Conservation (phyloP, 306 rosid species). For the Ceratonia siliqua region DNA sequence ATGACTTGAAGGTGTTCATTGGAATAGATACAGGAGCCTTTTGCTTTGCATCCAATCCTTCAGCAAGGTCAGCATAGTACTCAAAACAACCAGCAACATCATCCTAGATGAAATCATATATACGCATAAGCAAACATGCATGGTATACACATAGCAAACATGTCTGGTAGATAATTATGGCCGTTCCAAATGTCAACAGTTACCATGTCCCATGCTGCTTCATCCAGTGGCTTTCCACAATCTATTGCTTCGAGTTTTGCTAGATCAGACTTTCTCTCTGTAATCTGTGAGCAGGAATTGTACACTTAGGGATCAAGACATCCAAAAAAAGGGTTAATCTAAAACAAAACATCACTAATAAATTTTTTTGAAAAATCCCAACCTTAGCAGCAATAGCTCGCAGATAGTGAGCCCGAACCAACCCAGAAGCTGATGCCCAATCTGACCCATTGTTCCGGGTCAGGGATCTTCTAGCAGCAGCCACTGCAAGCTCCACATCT, state of each 20-base stretch:
- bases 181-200: not conserved
- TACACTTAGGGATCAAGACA: not conserved
- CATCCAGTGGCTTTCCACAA: constrained; percentile 91
- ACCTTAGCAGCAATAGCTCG: constrained; percentile 97
- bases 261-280: constrained; percentile 58
- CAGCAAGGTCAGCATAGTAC: constrained; percentile 95
- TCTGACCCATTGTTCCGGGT: constrained; percentile 73
- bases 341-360: not conserved
- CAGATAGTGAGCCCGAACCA: constrained; percentile 79
- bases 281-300: constrained; percentile 45
- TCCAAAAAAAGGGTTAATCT: not conserved
- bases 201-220: constrained; percentile 88
- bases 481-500: constrained; percentile 85
- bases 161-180: not conserved
- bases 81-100: constrained; percentile 99
- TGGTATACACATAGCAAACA: not conserved
- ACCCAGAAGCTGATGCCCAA: constrained; percentile 80
- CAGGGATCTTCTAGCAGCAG: constrained; percentile 76
- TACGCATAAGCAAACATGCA: constrained; percentile 3
- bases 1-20: constrained; percentile 71
- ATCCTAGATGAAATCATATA: constrained; percentile 56
- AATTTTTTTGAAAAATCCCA: not conserved
- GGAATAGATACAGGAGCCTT: constrained; percentile 81
- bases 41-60: constrained; percentile 80
- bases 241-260: constrained; percentile 81